Conservation (phyloP, 768 basidiomycete species). For the Leccinum subtestaceum region DNA sequence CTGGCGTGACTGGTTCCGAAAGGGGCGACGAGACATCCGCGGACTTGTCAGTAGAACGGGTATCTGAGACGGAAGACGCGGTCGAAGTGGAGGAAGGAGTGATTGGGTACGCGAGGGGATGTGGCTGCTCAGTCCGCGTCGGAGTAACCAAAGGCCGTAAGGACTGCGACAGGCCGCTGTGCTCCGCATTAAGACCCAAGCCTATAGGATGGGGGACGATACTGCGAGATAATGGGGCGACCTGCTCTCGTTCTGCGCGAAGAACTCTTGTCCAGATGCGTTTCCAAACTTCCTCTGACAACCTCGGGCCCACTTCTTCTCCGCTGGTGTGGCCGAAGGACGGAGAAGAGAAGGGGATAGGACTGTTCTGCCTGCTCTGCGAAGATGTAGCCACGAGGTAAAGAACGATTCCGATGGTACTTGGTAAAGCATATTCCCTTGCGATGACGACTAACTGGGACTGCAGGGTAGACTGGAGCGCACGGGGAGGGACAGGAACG, state of each 20-base stretch:
- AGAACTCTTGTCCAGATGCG: constrained; percentile 78
- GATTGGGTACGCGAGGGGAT: constrained; percentile 17
- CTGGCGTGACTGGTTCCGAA: constrained; percentile 52
- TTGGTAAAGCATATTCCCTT: constrained; percentile 89
- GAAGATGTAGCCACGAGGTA: constrained; percentile 63
- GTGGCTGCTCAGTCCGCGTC: constrained; percentile 38
- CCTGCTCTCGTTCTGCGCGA: constrained; percentile 54
- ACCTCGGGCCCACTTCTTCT: constrained; percentile 69
- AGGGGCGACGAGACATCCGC: constrained; percentile 42
- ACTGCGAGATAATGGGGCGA: constrained; percentile 32
- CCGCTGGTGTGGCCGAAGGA: constrained; percentile 31
- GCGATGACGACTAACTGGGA: constrained; percentile 85
- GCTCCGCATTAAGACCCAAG: constrained; percentile 42
- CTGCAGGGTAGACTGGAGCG: constrained; percentile 79
- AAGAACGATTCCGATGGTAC: constrained; percentile 75
- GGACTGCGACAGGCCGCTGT: constrained; percentile 27
- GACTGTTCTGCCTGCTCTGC: constrained; percentile 16
- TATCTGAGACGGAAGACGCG: constrained; percentile 38
- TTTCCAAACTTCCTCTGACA: constrained; percentile 87
- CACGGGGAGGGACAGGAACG: constrained; percentile 19
- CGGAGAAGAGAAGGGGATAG: constrained; percentile 18
- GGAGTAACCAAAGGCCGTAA: constrained; percentile 51
- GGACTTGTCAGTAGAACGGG: constrained; percentile 47
- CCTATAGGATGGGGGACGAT: constrained; percentile 41
- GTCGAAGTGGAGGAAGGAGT: constrained; percentile 23